These are phyloP conservation scores for Zygotorulaspora danielsina DNA, from an alignment of 805 yeast genomes.

Conservation along the genomic window DNA sequence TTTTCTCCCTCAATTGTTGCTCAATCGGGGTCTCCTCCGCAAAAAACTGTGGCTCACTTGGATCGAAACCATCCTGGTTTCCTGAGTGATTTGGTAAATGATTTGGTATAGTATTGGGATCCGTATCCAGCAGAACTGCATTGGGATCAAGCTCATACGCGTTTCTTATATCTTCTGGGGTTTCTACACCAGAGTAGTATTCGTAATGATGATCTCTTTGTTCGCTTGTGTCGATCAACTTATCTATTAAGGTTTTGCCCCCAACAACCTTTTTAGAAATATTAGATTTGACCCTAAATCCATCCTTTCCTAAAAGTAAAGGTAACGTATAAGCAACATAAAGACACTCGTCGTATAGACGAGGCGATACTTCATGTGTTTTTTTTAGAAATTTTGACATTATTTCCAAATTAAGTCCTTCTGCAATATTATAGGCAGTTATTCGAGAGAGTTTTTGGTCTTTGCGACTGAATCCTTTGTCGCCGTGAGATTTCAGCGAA, in stretches of 20 bases:
- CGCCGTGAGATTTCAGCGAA: slow-evolving; percentile 36
- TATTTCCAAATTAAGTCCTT: slow-evolving; percentile 62
- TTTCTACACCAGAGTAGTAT: slow-evolving; percentile 72
- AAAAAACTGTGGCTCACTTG: slow-evolving; percentile 89
- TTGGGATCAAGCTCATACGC: slow-evolving; percentile 37
- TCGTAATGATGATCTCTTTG: slow-evolving; percentile 89
- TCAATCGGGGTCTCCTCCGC: slow-evolving; percentile 40
- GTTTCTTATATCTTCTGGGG: slow-evolving; percentile 51
- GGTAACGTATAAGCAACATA: slow-evolving; percentile 89
- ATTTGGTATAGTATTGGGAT: slow-evolving; percentile 23
- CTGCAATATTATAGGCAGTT: slow-evolving; percentile 89
- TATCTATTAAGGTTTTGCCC: slow-evolving; percentile 57
- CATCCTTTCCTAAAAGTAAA: slow-evolving; percentile 75
- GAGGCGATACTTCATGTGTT: slow-evolving; percentile 78
- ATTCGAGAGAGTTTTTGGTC: slow-evolving; percentile 70
- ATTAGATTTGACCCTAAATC: slow-evolving; percentile 71
- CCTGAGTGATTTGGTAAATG: slow-evolving; percentile 27
- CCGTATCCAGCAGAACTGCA: slow-evolving; percentile 18
- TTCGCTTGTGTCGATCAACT: slow-evolving; percentile 72
- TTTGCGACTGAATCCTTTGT: slow-evolving; percentile 34
- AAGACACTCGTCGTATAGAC: slow-evolving; percentile 87
- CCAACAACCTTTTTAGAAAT: slow-evolving; percentile 38
- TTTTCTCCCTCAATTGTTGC: slow-evolving; percentile 21
- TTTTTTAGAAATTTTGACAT: slow-evolving; percentile 60
- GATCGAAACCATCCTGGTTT: slow-evolving; percentile 65